phyloP scores from a whole-genome alignment of 106 monocot species.

The Phalaenopsis aphrodite region DNA sequence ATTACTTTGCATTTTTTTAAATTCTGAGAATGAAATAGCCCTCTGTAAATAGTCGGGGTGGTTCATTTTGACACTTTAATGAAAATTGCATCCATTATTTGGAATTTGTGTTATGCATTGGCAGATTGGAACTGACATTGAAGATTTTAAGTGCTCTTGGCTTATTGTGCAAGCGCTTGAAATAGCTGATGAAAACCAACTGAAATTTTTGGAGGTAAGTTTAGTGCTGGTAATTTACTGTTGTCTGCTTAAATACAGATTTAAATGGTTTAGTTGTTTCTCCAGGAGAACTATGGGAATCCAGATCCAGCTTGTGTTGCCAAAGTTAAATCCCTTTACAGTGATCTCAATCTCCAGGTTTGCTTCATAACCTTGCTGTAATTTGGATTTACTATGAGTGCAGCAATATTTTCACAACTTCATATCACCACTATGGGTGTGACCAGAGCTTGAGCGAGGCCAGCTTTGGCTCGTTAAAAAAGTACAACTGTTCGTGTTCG shows the following conservation, averaged over 20 bases:
- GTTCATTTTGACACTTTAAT: too few species aligned
- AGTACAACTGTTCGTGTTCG: too few species aligned
- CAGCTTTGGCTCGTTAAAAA: too few species aligned
- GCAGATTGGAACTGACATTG: constrained; percentile 95
- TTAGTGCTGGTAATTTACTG: background rate
- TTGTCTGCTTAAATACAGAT: background rate
- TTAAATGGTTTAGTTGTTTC: background rate
- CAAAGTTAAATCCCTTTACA: constrained; percentile 72
- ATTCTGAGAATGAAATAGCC: too few species aligned
- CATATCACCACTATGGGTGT: too few species aligned
- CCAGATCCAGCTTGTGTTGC: constrained; percentile 54
- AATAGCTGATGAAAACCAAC: constrained; percentile 52
- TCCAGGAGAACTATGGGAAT: constrained; percentile 97
- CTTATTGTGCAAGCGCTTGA: constrained; percentile 87
- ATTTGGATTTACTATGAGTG: background rate
- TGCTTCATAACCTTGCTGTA: background rate
- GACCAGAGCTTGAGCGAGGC: too few species aligned
- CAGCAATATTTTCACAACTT: too few species aligned
- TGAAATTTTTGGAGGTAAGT: constrained; percentile 48
- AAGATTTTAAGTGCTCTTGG: constrained; percentile 98
- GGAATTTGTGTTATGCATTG: background rate
- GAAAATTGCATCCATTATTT: background rate
- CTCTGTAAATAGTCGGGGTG: too few species aligned
- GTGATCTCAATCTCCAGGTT: constrained; percentile 83
- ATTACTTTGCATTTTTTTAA: too few species aligned